These are phyloP conservation scores for Spergularia azorica DNA, from an alignment of 179 eudicot species.

Conservation along the genomic window DNA sequence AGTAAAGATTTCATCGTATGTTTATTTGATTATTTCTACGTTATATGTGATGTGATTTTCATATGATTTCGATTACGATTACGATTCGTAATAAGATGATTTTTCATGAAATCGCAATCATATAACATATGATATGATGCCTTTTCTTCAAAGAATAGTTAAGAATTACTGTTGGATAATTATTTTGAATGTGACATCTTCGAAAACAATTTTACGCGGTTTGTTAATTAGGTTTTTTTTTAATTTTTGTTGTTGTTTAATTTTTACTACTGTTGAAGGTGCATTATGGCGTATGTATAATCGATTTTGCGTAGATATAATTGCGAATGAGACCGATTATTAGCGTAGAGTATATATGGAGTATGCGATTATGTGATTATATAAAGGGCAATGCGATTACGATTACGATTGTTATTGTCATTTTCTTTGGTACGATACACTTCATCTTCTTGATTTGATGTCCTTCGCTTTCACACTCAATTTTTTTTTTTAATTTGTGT, in stretches of 20 bases:
- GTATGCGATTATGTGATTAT: no score
- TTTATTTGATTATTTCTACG: not conserved
- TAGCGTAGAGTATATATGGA: no score
- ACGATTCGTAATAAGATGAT: not conserved
- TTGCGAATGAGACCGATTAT: no score
- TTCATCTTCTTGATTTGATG: constrained; percentile 13
- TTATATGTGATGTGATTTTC: not conserved
- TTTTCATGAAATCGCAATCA: not conserved
- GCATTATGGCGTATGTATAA: no score
- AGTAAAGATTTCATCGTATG: not conserved
- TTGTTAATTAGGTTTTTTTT: not conserved
- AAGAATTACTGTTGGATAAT: not conserved
- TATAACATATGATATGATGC: not conserved
- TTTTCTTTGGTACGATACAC: constrained; percentile 15
- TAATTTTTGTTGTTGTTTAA: not conserved
- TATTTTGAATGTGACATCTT: not conserved
- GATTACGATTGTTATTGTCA: not conserved
- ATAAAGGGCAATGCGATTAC: not conserved
- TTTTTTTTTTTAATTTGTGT: not conserved
- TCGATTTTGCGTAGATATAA: no score
- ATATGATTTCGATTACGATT: not conserved
- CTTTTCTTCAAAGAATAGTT: constrained; percentile 22
- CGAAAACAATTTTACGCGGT: not conserved
- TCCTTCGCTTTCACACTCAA: not conserved
- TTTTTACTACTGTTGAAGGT: no score